phyloP scores from a whole-genome alignment of 805 yeast genomes.

The Spathaspora arborariae region DNA sequence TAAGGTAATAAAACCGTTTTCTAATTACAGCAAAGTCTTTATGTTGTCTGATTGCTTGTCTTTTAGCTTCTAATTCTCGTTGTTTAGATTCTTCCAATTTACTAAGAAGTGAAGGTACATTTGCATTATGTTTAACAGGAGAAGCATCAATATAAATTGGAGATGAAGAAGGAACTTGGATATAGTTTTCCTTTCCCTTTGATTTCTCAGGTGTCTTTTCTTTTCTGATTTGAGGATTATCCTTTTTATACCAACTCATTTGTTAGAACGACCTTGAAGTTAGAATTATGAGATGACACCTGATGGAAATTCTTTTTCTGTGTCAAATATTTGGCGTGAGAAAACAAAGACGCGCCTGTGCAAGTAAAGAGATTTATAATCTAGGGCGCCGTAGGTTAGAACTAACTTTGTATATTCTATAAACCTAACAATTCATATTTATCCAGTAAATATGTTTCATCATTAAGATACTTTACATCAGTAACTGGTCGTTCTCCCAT shows the following conservation, averaged over 20 bases:
- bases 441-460: conserved; percentile 8
- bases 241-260: conserved; percentile 24
- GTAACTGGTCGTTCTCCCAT: conserved; percentile 39
- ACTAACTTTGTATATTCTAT: not conserved
- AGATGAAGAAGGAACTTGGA: conserved; percentile 42
- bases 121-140: conserved; percentile 13
- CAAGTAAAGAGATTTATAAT: too few relatives aligned
- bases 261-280: not conserved
- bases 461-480: conserved; percentile 26
- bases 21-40: conserved; percentile 36
- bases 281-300: not conserved
- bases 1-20: conserved; percentile 33
- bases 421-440: conserved; percentile 8
- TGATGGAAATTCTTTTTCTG: not conserved
- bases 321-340: not conserved
- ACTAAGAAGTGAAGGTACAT: conserved; percentile 4
- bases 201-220: conserved; percentile 17
- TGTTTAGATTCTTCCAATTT: conserved; percentile 19
- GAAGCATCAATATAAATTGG: conserved; percentile 31
- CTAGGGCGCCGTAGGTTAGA: too few relatives aligned
- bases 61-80: conserved; percentile 27
- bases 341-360: not conserved
- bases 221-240: conserved; percentile 14
- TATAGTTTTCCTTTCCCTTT: conserved; percentile 10
- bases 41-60: conserved; percentile 36